Evolutionary conservation across 192 early-diverging fungal species (phyloP).

Genomic region (Rhizophlyctis rosea): DNA sequence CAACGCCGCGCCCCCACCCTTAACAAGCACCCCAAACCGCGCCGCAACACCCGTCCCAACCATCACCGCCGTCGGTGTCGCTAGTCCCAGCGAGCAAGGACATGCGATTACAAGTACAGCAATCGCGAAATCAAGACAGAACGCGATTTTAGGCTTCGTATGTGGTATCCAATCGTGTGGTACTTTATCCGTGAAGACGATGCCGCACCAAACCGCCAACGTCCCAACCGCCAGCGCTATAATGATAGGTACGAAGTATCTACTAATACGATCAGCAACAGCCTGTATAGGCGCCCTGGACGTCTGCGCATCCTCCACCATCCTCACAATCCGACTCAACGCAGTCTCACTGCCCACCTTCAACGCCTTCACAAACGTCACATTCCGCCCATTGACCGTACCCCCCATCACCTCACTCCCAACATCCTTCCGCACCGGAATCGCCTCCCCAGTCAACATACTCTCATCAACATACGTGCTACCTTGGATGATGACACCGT

Average conservation of each 20-base stretch:
- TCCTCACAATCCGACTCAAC: slow-evolving; percentile 80
- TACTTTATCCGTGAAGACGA: slow-evolving; percentile 26
- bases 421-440: slow-evolving; percentile 56
- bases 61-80: slow-evolving; percentile 98
- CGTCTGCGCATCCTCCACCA: slow-evolving; percentile 93
- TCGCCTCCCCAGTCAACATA: slow-evolving; percentile 80
- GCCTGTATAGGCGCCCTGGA: slow-evolving; percentile 94
- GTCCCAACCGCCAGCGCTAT: slow-evolving; percentile 66
- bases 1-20: slow-evolving; percentile 72
- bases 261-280: slow-evolving; percentile 79
- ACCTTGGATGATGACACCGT: slow-evolving; percentile 60
- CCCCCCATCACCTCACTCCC: slow-evolving; percentile 54
- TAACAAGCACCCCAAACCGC: slow-evolving; percentile 85
- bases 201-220: slow-evolving; percentile 71
- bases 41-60: slow-evolving; percentile 96
- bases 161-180: slow-evolving; percentile 10
- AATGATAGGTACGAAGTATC: slow-evolving; percentile 89
- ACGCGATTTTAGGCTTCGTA: not conserved
- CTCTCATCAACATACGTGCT: slow-evolving; percentile 67
- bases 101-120: slow-evolving; percentile 96
- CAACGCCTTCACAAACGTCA: slow-evolving; percentile 60
- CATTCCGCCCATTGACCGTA: slow-evolving; percentile 59
- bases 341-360: slow-evolving; percentile 72
- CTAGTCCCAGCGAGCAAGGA: slow-evolving; percentile 92
- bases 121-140: slow-evolving; percentile 51